Evolutionary conservation across 257 asterid genomes (phyloP).

Genomic region (Henckelia pumila): DNA sequence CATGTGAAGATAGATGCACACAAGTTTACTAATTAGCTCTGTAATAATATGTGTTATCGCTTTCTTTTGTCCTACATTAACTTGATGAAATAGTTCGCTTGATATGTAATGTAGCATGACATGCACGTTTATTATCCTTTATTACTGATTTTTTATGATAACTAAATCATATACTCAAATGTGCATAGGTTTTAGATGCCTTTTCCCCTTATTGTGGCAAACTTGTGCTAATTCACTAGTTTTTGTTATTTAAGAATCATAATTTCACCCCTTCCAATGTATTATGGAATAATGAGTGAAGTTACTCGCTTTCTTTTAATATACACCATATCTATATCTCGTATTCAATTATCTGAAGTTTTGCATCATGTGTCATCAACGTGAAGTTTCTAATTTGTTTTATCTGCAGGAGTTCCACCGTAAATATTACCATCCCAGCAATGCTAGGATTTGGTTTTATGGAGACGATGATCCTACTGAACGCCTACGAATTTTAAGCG

Average conservation of each 20-base stretch:
- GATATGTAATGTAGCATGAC: not conserved
- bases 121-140: not conserved
- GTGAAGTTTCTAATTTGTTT: constrained; percentile 18
- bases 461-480: constrained; percentile 95
- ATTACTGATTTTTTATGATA: not conserved
- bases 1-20: not conserved
- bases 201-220: not conserved
- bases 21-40: not conserved
- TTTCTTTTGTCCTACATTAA: not conserved
- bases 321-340: constrained; percentile 3
- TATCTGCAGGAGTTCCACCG: constrained; percentile 78
- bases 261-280: constrained; percentile 2
- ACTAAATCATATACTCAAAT: not conserved
- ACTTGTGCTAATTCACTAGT: not conserved
- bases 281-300: not conserved
- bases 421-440: constrained; percentile 95
- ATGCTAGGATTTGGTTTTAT: constrained; percentile 96
- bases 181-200: not conserved
- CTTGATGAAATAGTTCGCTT: not conserved
- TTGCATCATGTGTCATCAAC: constrained; percentile 14
- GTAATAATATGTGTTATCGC: no score
- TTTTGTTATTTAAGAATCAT: not conserved
- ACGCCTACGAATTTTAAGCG: constrained; percentile 81
- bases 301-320: constrained; percentile 7
- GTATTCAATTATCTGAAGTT: constrained; percentile 13